Evolutionary conservation across 2,329 filamentous ascomycete species (phyloP).

Genomic region (Pseudovirgaria hyperparasitica): DNA sequence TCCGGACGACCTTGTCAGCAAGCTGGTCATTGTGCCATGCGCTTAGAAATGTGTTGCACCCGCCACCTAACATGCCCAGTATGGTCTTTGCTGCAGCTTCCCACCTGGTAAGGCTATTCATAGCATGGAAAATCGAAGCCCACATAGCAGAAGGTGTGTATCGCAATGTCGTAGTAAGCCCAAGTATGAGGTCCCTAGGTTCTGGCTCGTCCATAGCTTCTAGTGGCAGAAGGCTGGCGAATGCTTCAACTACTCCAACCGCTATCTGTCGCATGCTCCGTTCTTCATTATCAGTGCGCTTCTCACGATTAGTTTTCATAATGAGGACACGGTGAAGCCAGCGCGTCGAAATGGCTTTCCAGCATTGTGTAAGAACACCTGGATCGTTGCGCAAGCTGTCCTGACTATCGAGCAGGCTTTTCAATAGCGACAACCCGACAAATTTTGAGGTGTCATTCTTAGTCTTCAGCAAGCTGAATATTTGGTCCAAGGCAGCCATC

Average conservation of each 20-base stretch:
- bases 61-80: too few species aligned
- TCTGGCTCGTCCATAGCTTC: slow-evolving; percentile 31
- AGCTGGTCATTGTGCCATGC: too few species aligned
- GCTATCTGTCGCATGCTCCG: slow-evolving; percentile 51
- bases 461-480: slow-evolving; percentile 42
- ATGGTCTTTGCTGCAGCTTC: too few species aligned
- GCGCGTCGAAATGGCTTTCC: slow-evolving; percentile 47
- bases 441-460: slow-evolving; percentile 58
- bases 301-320: slow-evolving; percentile 23
- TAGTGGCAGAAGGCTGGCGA: slow-evolving; percentile 44
- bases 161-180: too few species aligned
- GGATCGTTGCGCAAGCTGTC: slow-evolving; percentile 38
- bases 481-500: slow-evolving; percentile 28
- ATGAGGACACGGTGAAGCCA: slow-evolving; percentile 52
- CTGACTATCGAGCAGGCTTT: slow-evolving; percentile 51
- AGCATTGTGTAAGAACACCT: slow-evolving; percentile 36
- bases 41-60: too few species aligned
- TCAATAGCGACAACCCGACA: slow-evolving; percentile 53
- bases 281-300: slow-evolving; percentile 27
- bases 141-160: too few species aligned
- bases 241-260: slow-evolving; percentile 50
- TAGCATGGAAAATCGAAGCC: too few species aligned
- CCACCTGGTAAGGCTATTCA: too few species aligned
- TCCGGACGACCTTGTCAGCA: too few species aligned
- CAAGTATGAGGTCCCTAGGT: too few species aligned